Conservation (phyloP, 2,329 filamentous ascomycete species). For the Raffaelea arxii region DNA sequence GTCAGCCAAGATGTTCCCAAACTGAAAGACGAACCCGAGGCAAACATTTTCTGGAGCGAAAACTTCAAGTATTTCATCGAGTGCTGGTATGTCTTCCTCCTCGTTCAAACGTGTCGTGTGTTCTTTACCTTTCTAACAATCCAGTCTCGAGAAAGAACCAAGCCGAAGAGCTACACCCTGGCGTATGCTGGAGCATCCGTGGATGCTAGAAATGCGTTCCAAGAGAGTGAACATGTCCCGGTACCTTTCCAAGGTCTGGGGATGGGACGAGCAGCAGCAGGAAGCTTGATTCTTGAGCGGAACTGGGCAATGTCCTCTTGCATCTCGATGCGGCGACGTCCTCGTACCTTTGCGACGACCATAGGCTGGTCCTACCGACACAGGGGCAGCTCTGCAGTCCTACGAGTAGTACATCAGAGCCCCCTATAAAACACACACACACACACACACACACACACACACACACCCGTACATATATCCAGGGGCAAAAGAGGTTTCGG, state of each 20-base stretch:
- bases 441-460: too few relatives aligned
- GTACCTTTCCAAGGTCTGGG: slow-evolving; percentile 93
- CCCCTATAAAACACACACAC: too few relatives aligned
- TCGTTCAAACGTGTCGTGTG: slow-evolving; percentile 5
- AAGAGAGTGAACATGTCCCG: slow-evolving; percentile 98
- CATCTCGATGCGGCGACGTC: too few relatives aligned
- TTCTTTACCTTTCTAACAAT: slow-evolving; percentile 9
- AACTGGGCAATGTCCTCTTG: too few relatives aligned
- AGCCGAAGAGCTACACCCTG: slow-evolving; percentile 82
- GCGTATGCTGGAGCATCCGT: slow-evolving; percentile 98
- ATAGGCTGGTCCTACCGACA: too few relatives aligned
- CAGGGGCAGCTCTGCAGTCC: too few relatives aligned
- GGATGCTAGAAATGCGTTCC: slow-evolving; percentile 92
- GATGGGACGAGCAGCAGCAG: slow-evolving; percentile 67
- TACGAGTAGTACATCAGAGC: too few relatives aligned
- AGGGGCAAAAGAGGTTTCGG: too few relatives aligned
- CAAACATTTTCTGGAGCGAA: slow-evolving; percentile 86
- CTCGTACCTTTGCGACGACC: too few relatives aligned
- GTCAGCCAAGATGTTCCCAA: slow-evolving; percentile 92
- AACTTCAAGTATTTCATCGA: slow-evolving; percentile 99
- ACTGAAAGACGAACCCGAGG: slow-evolving; percentile 86
- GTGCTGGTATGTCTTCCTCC: slow-evolving; percentile 65
- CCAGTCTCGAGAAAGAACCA: slow-evolving; percentile 87
- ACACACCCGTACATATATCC: too few relatives aligned
- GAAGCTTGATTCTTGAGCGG: too few relatives aligned